These are phyloP conservation scores for Eurotiales sp. DNA, from an alignment of 2,329 filamentous ascomycete genomes.

Conservation along the genomic window DNA sequence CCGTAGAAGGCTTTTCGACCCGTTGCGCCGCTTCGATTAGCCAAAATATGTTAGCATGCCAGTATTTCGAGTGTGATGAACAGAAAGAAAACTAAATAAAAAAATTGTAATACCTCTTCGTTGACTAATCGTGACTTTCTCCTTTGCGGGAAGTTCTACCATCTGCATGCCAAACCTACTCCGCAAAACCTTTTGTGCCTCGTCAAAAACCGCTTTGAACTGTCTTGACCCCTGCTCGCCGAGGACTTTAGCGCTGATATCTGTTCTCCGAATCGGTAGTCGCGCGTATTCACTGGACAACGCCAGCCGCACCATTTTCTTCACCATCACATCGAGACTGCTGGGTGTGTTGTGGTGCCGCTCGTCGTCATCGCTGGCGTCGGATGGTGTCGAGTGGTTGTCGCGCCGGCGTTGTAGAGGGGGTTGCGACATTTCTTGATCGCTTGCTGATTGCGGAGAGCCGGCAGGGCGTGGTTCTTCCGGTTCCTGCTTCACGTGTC, in stretches of 20 bases:
- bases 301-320: conserved; percentile 60
- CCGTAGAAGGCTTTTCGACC: conserved; percentile 37
- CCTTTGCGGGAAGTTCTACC: conserved; percentile 72
- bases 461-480: too few relatives aligned
- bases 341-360: conserved; percentile 25
- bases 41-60: too few relatives aligned
- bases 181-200: conserved; percentile 69
- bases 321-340: conserved; percentile 46
- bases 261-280: conserved; percentile 53
- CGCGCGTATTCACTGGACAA: conserved; percentile 59
- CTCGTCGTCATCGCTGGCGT: conserved; percentile 17
- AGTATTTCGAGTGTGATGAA: too few relatives aligned
- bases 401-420: conserved; percentile 12
- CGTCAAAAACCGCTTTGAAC: conserved; percentile 73
- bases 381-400: conserved; percentile 13
- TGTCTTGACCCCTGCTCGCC: conserved; percentile 62
- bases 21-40: conserved; percentile 56
- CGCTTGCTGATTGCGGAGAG: neutral
- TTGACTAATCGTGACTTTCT: conserved; percentile 77
- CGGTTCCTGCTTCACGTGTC: neutral
- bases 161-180: conserved; percentile 88
- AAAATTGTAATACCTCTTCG: conserved; percentile 72
- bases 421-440: neutral
- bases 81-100: too few relatives aligned
- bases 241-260: conserved; percentile 65